Evolutionary conservation across 78 protist species (phyloP).

Genomic region (Monocercomonoides exilis): DNA sequence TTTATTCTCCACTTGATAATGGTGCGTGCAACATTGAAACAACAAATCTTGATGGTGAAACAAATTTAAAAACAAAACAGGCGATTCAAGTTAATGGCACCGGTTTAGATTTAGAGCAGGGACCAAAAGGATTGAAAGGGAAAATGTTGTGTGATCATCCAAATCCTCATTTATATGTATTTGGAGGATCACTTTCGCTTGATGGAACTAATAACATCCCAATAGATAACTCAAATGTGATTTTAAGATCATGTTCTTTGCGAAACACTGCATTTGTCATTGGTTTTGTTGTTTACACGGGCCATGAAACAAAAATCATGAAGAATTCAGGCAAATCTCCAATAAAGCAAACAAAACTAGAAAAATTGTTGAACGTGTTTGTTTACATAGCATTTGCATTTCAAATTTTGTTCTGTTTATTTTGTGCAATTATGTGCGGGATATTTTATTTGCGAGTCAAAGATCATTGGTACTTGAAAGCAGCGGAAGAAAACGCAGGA

Average conservation of each 20-base stretch:
- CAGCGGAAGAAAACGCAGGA: too few species aligned
- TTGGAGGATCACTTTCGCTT: too few species aligned
- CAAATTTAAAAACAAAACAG: not conserved
- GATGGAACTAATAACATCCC: too few species aligned
- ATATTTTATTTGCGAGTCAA: not conserved
- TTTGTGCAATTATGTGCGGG: not conserved
- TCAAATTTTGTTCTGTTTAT: slow-evolving; percentile 4
- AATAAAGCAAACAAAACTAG: not conserved
- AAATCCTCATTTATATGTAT: too few species aligned
- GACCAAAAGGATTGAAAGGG: not conserved
- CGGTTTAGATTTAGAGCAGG: not conserved
- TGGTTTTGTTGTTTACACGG: slow-evolving; percentile 66
- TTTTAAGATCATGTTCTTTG: too few species aligned
- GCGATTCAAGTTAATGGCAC: not conserved
- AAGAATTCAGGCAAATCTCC: slow-evolving; percentile 26
- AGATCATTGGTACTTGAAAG: not conserved
- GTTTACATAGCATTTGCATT: slow-evolving; percentile 13
- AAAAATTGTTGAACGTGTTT: slow-evolving; percentile 4
- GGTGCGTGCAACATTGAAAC: slow-evolving; percentile 83
- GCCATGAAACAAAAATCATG: slow-evolving; percentile 65
- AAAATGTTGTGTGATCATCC: too few species aligned
- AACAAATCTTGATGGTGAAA: slow-evolving; percentile 74
- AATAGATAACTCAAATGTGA: too few species aligned
- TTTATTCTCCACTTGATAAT: slow-evolving; percentile 49
- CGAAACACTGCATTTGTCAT: too few species aligned